Base-by-base conservation (phyloP, 1,139 yeast genomes). In the Suhomyces panamericanus region DNA sequence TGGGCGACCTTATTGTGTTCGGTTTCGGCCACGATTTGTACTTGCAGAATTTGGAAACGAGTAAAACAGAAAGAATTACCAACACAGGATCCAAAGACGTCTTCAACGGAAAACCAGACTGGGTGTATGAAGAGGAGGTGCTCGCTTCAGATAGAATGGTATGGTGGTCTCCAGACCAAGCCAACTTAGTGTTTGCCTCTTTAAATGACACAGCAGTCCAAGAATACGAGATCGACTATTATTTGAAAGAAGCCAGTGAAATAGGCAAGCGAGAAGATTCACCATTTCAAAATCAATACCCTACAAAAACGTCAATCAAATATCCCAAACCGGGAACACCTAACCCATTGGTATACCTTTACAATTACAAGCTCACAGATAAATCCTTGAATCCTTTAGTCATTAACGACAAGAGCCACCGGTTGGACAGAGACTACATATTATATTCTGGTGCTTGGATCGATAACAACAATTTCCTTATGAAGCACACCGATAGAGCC, bases 51-150 rank as follows among this genome's bases (percentile, higher is more conserved):
- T 54, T 76, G 0, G 44, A 48, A 1, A 49, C 61, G 3, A 54
- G 54, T 10, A 47, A 54, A 10, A 54, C 68, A 5, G 55, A 49
- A 0, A 76, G 71, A 55, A 66, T 93, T 11, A 89, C 98, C 0
- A 48, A 57, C 2, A 90, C 82, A 56, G 97, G 97, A 0, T 77
- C 85, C 5, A 63, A 63, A 0, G 66, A 77, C 37, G 70, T 88
- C n/a, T 80, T 83, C 55, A 89, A 93, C 59, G 99, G 96, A 0
- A 85, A 81, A 50, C 86, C 97, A 0, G 99, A 93, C 58, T 93
- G 99, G 99, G 88, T 93, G 0, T 93, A 93, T 59, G 99, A 93
- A 62, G 99, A 95, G 57, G 99, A 95, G 58, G 90, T 93, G 0
- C 63, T 85, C 5, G 74, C 78, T 0, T 69, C 73, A 6, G 88